Evolutionary conservation across 108 stramenopile species (phyloP).

Genomic region (Aurantiochytrium sp.): DNA sequence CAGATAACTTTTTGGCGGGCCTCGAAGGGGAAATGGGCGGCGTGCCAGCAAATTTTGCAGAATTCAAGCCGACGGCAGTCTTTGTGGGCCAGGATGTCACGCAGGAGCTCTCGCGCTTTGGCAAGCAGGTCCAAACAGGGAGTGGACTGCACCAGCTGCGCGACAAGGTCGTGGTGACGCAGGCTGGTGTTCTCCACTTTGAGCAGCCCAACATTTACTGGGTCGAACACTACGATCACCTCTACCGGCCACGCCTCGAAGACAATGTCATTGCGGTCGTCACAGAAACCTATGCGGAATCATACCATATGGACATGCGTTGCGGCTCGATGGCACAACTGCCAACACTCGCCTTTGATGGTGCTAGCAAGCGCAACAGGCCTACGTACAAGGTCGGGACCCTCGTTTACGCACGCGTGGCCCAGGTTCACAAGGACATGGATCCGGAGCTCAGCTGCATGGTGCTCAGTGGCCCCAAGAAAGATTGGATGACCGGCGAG

Average conservation of each 20-base stretch:
- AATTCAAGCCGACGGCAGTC: neutral
- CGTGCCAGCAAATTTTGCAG: neutral
- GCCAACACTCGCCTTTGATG: slow-evolving; percentile 23
- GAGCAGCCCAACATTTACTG: slow-evolving; percentile 10
- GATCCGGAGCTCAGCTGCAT: slow-evolving; percentile 20
- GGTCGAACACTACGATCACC: neutral
- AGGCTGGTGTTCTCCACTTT: neutral
- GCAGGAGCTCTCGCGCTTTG: neutral
- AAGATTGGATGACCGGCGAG: slow-evolving; percentile 29
- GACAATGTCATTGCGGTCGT: slow-evolving; percentile 18
- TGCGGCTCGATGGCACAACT: neutral
- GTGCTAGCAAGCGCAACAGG: slow-evolving; percentile 11
- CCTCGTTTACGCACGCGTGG: slow-evolving; percentile 17
- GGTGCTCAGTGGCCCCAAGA: slow-evolving; percentile 21
- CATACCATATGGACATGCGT: neutral
- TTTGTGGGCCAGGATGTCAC: slow-evolving; percentile 9
- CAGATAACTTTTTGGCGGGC: neutral
- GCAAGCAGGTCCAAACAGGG: neutral
- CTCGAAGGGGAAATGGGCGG: neutral
- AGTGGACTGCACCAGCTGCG: neutral
- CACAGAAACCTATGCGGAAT: neutral
- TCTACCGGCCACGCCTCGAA: neutral
- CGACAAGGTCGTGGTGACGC: neutral
- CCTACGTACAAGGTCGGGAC: neutral
- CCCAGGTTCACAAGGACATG: neutral